Evolutionary conservation across 2,329 filamentous ascomycete species (phyloP).

Genomic region (Amphichorda felina): DNA sequence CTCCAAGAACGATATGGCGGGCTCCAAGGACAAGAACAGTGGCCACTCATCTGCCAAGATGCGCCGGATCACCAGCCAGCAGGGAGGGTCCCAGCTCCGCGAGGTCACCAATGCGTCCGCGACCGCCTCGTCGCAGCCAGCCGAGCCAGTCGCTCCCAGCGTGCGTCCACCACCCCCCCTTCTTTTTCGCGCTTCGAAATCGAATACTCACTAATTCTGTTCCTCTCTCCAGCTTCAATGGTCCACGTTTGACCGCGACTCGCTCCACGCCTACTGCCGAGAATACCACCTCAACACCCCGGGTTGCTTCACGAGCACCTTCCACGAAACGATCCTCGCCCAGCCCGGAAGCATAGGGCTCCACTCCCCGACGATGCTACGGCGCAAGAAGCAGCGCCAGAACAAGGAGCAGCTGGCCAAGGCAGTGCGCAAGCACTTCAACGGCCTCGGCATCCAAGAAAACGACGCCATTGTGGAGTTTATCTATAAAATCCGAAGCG

Average conservation of each 20-base stretch:
- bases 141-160: slow-evolving; percentile 19
- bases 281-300: slow-evolving; percentile 61
- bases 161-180: slow-evolving; percentile 13
- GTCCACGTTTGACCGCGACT: slow-evolving; percentile 52
- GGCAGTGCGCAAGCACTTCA: slow-evolving; percentile 72
- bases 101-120: slow-evolving; percentile 29
- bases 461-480: slow-evolving; percentile 75
- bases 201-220: slow-evolving; percentile 2
- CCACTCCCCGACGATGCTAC: slow-evolving; percentile 65
- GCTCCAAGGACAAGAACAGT: slow-evolving; percentile 32
- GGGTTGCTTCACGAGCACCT: slow-evolving; percentile 54
- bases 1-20: slow-evolving; percentile 26
- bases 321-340: slow-evolving; percentile 49
- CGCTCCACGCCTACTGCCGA: slow-evolving; percentile 66
- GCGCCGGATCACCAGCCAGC: slow-evolving; percentile 41
- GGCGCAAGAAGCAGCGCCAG: slow-evolving; percentile 48
- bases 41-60: slow-evolving; percentile 38
- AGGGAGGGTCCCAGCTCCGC: slow-evolving; percentile 31
- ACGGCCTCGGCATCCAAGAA: slow-evolving; percentile 65
- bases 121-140: slow-evolving; percentile 14
- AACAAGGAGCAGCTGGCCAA: slow-evolving; percentile 61
- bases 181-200: slow-evolving; percentile 3
- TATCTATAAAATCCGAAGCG: slow-evolving; percentile 51
- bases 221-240: slow-evolving; percentile 41
- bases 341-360: slow-evolving; percentile 53